A percentile compares a stretch with the other conserved stretches of the same genome.
Conservation (phyloP, 768 basidiomycete genomes). For the Leucogyrophana mollusca region DNA sequence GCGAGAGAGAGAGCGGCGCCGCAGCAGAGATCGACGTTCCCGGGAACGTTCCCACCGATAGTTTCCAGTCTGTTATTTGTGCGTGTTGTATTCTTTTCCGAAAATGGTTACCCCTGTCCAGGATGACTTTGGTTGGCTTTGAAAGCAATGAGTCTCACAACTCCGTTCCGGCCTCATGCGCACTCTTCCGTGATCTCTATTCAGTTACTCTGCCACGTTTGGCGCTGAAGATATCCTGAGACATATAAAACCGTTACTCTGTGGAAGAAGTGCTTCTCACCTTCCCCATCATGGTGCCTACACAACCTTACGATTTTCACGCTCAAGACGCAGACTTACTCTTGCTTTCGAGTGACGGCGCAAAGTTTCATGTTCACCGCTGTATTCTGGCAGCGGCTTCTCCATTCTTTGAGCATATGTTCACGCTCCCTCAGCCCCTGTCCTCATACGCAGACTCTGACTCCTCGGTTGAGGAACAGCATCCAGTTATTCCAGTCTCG, state of each 20-base stretch:
- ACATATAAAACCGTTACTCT: constrained; percentile 18
- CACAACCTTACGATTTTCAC: constrained; percentile 33
- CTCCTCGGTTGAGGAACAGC: constrained; percentile 13
- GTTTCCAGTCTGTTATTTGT: too few relatives aligned
- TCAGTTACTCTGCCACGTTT: too few relatives aligned
- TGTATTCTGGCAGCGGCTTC: constrained; percentile 64
- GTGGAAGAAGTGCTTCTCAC: constrained; percentile 2
- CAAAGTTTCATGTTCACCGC: constrained; percentile 60
- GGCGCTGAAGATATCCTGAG: neutral
- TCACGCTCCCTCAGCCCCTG: constrained; percentile 56
- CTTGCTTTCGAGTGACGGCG: constrained; percentile 42
- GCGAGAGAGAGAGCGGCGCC: constrained; percentile 19
- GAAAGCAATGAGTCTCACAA: too few relatives aligned
- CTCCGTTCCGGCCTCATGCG: too few relatives aligned
- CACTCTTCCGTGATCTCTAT: too few relatives aligned
- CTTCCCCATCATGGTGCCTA: constrained; percentile 17
- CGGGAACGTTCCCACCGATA: constrained; percentile 31
- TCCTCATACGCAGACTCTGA: constrained; percentile 12
- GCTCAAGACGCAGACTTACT: constrained; percentile 52
- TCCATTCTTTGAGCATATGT: constrained; percentile 68
- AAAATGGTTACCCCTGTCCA: too few relatives aligned
- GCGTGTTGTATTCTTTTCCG: too few relatives aligned
- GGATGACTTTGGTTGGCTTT: too few relatives aligned
- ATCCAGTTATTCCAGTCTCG: constrained; percentile 53
- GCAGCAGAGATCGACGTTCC: constrained; percentile 36